Conservation (phyloP, 2,329 filamentous ascomycete species). For the Elsinoe arachidis region DNA sequence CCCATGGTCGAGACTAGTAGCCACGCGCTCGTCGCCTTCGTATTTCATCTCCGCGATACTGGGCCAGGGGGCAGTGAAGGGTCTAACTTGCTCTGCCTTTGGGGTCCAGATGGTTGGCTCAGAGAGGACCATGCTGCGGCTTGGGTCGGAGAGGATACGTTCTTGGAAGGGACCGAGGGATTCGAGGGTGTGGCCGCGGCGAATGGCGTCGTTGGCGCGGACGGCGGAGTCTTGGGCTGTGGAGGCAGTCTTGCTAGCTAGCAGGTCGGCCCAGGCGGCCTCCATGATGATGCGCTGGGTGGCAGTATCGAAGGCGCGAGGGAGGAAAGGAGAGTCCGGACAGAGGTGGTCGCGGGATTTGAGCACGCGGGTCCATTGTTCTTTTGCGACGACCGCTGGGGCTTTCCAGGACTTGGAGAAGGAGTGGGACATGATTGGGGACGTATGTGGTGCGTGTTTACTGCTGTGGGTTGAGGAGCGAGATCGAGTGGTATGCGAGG, state of each 20-base stretch:
- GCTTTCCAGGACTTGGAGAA: slow-evolving; percentile 18
- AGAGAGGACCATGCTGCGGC: slow-evolving; percentile 27
- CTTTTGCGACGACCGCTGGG: slow-evolving; percentile 14
- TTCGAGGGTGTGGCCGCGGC: background rate
- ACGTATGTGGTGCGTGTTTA: background rate
- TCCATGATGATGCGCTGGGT: slow-evolving; percentile 19
- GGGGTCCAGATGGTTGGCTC: slow-evolving; percentile 33
- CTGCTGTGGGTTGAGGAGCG: background rate
- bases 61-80: slow-evolving; percentile 34
- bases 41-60: slow-evolving; percentile 35
- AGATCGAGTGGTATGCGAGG: background rate
- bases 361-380: slow-evolving; percentile 18
- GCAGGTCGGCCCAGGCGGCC: slow-evolving; percentile 16
- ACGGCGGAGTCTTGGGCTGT: background rate
- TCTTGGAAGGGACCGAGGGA: background rate
- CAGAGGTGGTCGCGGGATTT: slow-evolving; percentile 21
- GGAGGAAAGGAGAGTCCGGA: slow-evolving; percentile 22
- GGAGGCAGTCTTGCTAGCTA: background rate
- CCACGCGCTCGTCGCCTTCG: slow-evolving; percentile 40
- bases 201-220: background rate
- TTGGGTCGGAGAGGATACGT: slow-evolving; percentile 5
- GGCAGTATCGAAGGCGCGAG: slow-evolving; percentile 20
- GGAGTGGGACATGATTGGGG: slow-evolving; percentile 12
- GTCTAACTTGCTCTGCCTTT: slow-evolving; percentile 21
- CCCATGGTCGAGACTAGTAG: slow-evolving; percentile 35